Evolutionary conservation across 345 rosid species (phyloP).

Genomic region (Salix dunnii): DNA sequence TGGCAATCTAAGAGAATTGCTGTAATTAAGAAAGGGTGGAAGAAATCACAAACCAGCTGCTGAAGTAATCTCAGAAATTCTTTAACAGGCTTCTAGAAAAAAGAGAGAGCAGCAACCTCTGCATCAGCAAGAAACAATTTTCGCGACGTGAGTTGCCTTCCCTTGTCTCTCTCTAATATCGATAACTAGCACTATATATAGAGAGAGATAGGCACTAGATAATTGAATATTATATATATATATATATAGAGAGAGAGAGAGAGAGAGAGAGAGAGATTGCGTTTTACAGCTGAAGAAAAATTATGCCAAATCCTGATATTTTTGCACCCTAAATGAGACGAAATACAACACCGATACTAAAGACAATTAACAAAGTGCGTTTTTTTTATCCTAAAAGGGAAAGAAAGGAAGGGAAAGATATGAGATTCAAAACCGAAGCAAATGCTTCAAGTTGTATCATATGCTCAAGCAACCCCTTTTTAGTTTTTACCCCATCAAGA

Average conservation of each 20-base stretch:
- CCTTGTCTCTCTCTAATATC: not conserved
- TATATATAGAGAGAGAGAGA: too few relatives aligned
- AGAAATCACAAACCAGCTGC: not conserved
- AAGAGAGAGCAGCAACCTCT: not conserved
- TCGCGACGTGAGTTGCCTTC: not conserved
- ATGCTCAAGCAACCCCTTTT: not conserved
- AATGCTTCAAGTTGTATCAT: not conserved
- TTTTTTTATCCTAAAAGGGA: not conserved
- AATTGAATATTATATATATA: too few relatives aligned
- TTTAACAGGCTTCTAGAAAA: not conserved
- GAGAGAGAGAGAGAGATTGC: too few relatives aligned
- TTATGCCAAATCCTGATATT: not conserved
- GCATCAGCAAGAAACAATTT: not conserved
- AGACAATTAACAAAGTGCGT: too few relatives aligned
- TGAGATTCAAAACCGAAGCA: not conserved
- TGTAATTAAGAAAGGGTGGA: not conserved
- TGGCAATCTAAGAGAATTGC: not conserved
- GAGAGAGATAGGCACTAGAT: too few relatives aligned
- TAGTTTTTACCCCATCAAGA: not conserved
- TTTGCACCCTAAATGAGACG: not conserved
- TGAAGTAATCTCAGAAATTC: not conserved
- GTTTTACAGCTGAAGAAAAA: too few relatives aligned
- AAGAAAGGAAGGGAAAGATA: not conserved
- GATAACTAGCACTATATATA: not conserved
- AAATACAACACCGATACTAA: too few relatives aligned